phyloP scores from a whole-genome alignment of 306 rosid species.

The Abrus pulchellus region DNA sequence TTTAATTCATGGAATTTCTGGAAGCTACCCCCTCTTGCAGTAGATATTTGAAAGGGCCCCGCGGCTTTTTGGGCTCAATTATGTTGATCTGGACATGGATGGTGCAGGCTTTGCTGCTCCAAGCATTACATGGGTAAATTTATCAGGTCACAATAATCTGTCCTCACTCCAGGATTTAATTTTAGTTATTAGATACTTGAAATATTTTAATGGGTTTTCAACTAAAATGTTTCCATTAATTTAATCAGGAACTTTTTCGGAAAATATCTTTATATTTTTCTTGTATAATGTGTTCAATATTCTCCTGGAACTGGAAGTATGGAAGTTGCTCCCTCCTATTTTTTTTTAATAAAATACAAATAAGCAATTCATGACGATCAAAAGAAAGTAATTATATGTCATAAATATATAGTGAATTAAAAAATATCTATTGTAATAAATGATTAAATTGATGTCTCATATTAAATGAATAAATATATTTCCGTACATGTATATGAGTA shows the following conservation, averaged over 20 bases:
- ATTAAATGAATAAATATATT: no score
- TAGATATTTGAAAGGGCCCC: slow-evolving; percentile 56
- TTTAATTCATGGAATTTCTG: slow-evolving; percentile 95
- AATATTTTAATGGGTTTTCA: background rate
- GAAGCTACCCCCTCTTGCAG: slow-evolving; percentile 70
- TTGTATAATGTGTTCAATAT: slow-evolving; percentile 3
- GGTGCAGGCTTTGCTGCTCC: slow-evolving; percentile 44
- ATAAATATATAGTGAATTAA: no score
- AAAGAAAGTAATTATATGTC: no score
- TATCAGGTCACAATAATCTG: slow-evolving; percentile 27
- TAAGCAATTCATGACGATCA: no score
- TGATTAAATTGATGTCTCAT: no score
- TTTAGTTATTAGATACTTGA: slow-evolving; percentile 21
- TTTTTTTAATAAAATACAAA: no score
- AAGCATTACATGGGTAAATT: slow-evolving; percentile 54
- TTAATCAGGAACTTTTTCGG: slow-evolving; percentile 6
- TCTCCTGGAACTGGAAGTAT: background rate
- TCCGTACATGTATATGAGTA: no score
- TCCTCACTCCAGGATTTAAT: slow-evolving; percentile 9
- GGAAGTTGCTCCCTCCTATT: background rate
- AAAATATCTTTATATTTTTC: slow-evolving; percentile 16
- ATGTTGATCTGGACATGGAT: slow-evolving; percentile 45
- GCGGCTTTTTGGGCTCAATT: slow-evolving; percentile 37
- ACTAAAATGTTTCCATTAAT: background rate
- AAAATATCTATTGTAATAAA: no score